Evolutionary conservation across 2,329 filamentous ascomycete genomes (phyloP), one percentile per base, ranked within the genome.

Genomic region (Epichloe aotearoae): DNA sequence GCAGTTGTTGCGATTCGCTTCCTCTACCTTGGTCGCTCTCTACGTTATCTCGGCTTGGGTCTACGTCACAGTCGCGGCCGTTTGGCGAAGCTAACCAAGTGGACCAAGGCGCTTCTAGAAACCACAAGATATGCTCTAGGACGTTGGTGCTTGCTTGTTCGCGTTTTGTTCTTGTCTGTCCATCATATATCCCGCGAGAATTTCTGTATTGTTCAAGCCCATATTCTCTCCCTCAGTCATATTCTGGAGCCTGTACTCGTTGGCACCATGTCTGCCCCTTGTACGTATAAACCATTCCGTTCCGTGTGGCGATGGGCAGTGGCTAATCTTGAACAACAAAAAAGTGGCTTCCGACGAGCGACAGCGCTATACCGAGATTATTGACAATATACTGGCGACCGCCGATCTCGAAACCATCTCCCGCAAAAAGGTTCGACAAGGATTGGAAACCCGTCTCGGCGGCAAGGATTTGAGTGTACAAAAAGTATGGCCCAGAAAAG

Each of bases 331-430:
- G 23, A 37, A 34, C 15, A 15, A 40, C 55, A 30, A 19, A 47
- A 47, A 17, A 80, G 77, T 80, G 55, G 69, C 69, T 40, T 49
- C 67, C 49, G 70, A 75, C 49, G 77, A 81, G 59, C 68, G 68
- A 56, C 55, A 62, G 51, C 68, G 71, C 56, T 82, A 80, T 63
- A 81, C 75, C 49, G 65, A 68, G 50, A 73, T 82, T 58, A 81
- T 83, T 62, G 79, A 83, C 59, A 69, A 64, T 40, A 82, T 83
- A 54, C 73, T 83, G 20, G 69, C 69, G 26, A 75, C 71, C 11
- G 75, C 76, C 50, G 76, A 83, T 56, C 73, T 83, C 40, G 71
- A 76, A 57, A 82, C 79, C n/a, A 76, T 83, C 49, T 79, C 79
- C 30, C 73, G 78, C 54, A 83, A 82, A 62, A 80, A 77, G 66